Base-by-base conservation (phyloP, 2,329 filamentous ascomycete genomes). In the Talaromyces sp. region DNA sequence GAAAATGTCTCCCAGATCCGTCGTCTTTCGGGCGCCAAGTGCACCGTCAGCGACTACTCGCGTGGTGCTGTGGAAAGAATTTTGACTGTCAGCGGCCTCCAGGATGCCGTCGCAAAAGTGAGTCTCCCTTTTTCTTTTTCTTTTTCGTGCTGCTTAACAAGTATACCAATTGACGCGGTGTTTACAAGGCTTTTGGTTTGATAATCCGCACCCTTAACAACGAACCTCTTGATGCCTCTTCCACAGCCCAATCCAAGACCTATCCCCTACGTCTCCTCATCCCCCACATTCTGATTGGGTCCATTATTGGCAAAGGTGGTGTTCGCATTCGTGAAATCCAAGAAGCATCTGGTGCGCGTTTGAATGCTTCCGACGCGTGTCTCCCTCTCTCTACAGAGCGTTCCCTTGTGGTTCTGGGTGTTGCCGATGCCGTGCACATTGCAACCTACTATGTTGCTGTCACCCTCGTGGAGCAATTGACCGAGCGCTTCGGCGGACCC, bases 161-260 rank as follows among this genome's bases (percentile, higher is more conserved):
- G 50, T 32, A 19, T 52, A 57, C 62, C 68, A 58, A 67, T 64
- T 62, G 55, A 66, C 29, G 26, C 52, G 48, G 38, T 65, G 43
- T 55, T 27, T 11, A 3, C 11, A 57, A 94, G 91, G 94, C 94
- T 19, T 99, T 99, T 75, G 94, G 94, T 72, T 83, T 99, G 67
- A 99, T 99, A 72, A 97, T 99, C 69, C 91, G 94, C 69, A 99
- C 94, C 3, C 82, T 99, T 64, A 99, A 99, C 83, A 96, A 97
- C 72, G 94, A 99, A 79, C 90, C 92, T 35, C 84, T 99, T 57
- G 88, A 91, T 68, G 85, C 91, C 70, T 82, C 94, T 43, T 99
- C 94, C 12, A 96, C 89, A 61, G 88, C 92, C 57, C 91, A 95
- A 66, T 97, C 93, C 63, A 97, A 97, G 84, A 96, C 93, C 1